Evolutionary conservation across 257 asterid species (phyloP).

Genomic region (Striga asiatica): DNA sequence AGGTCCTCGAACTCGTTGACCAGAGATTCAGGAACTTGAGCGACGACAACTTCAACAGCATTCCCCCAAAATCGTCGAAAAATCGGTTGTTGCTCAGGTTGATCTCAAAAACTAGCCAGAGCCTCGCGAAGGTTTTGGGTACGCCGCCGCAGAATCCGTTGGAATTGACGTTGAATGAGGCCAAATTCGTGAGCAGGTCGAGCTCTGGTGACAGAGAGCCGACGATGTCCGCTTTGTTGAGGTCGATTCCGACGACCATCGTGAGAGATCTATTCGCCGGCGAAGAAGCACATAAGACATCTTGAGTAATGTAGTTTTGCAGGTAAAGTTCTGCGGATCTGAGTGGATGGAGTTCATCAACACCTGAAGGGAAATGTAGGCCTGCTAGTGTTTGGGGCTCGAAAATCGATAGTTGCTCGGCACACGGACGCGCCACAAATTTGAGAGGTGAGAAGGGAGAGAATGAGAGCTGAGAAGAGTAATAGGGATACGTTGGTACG

Average conservation of each 20-base stretch:
- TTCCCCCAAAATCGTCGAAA: background rate
- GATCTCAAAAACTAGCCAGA: background rate
- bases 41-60: background rate
- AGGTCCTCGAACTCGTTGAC: background rate
- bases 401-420: too few species aligned
- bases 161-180: conserved; percentile 35
- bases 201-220: conserved; percentile 37
- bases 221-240: conserved; percentile 41
- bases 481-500: too few species aligned
- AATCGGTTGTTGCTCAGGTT: background rate
- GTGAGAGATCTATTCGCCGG: conserved; percentile 11
- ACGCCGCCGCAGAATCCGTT: conserved; percentile 41
- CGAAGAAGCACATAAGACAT: conserved; percentile 32
- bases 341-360: conserved; percentile 38
- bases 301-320: conserved; percentile 31
- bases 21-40: background rate
- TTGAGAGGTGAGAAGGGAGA: too few species aligned
- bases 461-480: too few species aligned
- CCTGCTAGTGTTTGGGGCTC: too few species aligned
- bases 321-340: conserved; percentile 42
- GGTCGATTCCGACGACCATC: conserved; percentile 42
- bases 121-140: conserved; percentile 17
- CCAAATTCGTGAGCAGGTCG: conserved; percentile 35
- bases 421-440: too few species aligned
- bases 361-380: conserved; percentile 40